Conservation (phyloP, 305 asterid genomes). For the Fraxinus floribunda region DNA sequence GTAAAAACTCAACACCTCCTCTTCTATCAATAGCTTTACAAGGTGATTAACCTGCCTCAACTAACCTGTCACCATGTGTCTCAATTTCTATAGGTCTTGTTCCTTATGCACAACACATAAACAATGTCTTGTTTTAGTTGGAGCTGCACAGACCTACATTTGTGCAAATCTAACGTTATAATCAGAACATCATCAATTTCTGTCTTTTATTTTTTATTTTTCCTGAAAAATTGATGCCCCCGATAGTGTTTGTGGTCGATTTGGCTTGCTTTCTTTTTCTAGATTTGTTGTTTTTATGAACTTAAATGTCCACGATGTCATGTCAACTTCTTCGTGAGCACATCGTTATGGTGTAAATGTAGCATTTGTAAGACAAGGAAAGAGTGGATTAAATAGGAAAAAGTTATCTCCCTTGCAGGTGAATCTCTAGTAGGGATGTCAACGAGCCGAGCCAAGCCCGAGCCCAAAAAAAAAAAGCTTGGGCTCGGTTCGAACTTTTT, state of each 20-base stretch:
- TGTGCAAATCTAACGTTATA: neutral
- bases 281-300: neutral
- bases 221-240: neutral
- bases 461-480: no score
- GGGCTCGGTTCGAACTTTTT: no score
- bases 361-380: neutral
- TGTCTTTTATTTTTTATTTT: no score
- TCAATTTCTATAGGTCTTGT: neutral
- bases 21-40: neutral
- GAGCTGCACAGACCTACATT: neutral
- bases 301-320: neutral
- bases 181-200: neutral
- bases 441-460: no score
- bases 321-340: neutral
- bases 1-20: neutral
- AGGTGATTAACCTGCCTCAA: neutral
- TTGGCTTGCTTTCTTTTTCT: neutral
- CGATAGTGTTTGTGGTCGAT: neutral
- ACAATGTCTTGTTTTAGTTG: neutral
- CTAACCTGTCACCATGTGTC: neutral
- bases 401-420: no score
- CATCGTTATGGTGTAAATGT: neutral
- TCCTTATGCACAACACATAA: neutral
- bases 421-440: no score
- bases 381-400: no score